A percentile compares a stretch with the other conserved stretches of the same genome.
phyloP scores from a whole-genome alignment of 2,329 filamentous ascomycete genomes.

The Fusarium foetens region DNA sequence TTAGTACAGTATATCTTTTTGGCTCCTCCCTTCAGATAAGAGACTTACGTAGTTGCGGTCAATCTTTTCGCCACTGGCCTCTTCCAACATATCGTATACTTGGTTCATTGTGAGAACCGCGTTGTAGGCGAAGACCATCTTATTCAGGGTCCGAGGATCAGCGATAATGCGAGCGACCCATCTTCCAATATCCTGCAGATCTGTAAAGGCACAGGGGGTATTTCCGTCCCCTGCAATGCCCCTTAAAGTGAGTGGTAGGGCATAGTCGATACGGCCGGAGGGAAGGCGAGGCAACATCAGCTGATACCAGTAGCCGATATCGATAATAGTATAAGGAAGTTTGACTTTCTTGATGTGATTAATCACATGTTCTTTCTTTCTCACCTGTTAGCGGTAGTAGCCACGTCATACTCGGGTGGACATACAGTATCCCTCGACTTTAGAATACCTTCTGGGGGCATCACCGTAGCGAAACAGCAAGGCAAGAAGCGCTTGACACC shows the following conservation, averaged over 20 bases:
- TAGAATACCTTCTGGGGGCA: neutral
- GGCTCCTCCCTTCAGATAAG: neutral
- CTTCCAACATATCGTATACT: conserved; percentile 58
- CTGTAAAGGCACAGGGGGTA: conserved; percentile 55
- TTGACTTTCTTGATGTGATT: neutral
- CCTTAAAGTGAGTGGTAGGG: conserved; percentile 42
- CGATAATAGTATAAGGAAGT: conserved; percentile 52
- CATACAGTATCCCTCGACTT: neutral
- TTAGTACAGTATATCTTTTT: neutral
- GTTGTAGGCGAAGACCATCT: conserved; percentile 59
- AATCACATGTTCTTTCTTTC: neutral
- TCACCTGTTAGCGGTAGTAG: neutral
- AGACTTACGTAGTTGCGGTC: neutral
- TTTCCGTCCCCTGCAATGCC: conserved; percentile 58
- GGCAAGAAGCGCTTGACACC: neutral
- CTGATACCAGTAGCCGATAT: conserved; percentile 70
- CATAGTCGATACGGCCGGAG: conserved; percentile 40
- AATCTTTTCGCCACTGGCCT: conserved; percentile 59
- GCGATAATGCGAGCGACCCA: conserved; percentile 62
- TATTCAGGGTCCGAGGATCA: conserved; percentile 64
- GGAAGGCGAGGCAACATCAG: conserved; percentile 46
- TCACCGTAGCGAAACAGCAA: neutral
- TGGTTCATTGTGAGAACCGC: conserved; percentile 58
- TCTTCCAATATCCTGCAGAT: conserved; percentile 61
- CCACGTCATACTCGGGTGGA: neutral